Evolutionary conservation across 129 eudicot species (phyloP), one percentile per base, ranked within the genome.

Genomic region (Apium graveolens): DNA sequence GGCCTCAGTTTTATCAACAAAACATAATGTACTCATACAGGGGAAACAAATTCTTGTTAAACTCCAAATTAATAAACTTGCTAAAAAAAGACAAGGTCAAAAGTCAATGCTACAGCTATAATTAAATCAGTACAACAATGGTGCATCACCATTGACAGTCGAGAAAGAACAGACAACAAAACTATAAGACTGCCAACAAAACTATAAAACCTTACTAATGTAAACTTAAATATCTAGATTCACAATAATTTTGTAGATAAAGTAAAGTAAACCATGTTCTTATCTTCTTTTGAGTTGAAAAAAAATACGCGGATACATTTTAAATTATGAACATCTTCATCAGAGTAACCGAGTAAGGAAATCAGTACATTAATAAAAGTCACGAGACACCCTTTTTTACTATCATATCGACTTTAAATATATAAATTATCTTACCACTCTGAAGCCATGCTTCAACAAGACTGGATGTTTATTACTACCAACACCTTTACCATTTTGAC

Each of bases 391-490:
- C 37, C 37, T 35, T 35, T 35, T 35, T 35, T 35, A 35, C 37
- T n/a, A n/a, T n/a, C n/a, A n/a, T n/a, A n/a, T n/a, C n/a, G n/a
- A n/a, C n/a, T n/a, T n/a, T n/a, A n/a, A n/a, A n/a, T n/a, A 31
- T 29, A 20, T 29, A 32, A 14, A 5, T 10, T 5, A 71, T 24
- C 80, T 83, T 85, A 93, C 98, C 97, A 93, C 97, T 73, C 91
- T 92, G 84, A 93, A 91, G 42, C 98, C 98, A 84, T 93, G 98
- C 75, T 93, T 97, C 80, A 93, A 76, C 73, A 93, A 46, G 38
- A 93, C 98, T 41, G 98, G 97, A 71, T 46, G 91, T 78, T 82
- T 84, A 31, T 57, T 80, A 74, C 70, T 55, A 62, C 83, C 84
- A 43, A 68, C 84, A 3, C 8, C 78, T 20, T 83, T 8, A 66